These are phyloP conservation scores for Globisporangium splendens DNA, from an alignment of 352 stramenopile species.

Conservation along the genomic window DNA sequence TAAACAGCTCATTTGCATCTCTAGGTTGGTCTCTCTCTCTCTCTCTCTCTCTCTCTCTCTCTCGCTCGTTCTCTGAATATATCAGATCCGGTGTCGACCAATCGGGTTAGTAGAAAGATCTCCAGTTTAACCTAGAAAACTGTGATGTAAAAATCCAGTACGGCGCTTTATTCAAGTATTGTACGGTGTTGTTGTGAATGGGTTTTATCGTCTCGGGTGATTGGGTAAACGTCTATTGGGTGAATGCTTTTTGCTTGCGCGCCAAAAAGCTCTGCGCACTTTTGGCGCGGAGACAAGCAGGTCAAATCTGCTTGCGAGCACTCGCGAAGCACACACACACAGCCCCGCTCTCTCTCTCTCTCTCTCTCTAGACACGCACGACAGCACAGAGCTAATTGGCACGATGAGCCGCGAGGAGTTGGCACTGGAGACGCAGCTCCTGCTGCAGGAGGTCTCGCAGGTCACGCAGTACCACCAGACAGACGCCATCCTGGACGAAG, in stretches of 20 bases:
- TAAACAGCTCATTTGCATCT: too few species aligned
- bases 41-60: background rate
- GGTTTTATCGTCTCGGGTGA: background rate
- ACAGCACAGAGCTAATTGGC: background rate
- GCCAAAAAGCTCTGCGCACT: background rate
- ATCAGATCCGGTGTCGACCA: background rate
- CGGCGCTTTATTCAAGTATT: background rate
- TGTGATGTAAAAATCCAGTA: background rate
- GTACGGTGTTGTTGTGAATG: background rate
- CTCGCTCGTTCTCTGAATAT: background rate
- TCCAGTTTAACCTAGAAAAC: slow-evolving; percentile 2
- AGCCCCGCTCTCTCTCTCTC: too few species aligned
- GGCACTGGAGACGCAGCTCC: slow-evolving; percentile 71
- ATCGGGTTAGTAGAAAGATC: background rate
- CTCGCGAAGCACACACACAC: background rate
- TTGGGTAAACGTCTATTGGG: background rate
- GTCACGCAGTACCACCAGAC: slow-evolving; percentile 33
- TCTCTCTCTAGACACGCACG: background rate
- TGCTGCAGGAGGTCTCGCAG: slow-evolving; percentile 75
- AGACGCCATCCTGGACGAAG: slow-evolving; percentile 24
- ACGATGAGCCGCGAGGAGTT: slow-evolving; percentile 48
- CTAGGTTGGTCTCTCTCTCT: background rate
- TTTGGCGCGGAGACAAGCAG: background rate
- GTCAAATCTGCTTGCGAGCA: too few species aligned
- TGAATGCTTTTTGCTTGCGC: background rate